A percentile compares a stretch with the other conserved stretches of the same genome.
Evolutionary conservation across 2,329 filamentous ascomycete genomes (phyloP).

Genomic region (Cadophora sp.): DNA sequence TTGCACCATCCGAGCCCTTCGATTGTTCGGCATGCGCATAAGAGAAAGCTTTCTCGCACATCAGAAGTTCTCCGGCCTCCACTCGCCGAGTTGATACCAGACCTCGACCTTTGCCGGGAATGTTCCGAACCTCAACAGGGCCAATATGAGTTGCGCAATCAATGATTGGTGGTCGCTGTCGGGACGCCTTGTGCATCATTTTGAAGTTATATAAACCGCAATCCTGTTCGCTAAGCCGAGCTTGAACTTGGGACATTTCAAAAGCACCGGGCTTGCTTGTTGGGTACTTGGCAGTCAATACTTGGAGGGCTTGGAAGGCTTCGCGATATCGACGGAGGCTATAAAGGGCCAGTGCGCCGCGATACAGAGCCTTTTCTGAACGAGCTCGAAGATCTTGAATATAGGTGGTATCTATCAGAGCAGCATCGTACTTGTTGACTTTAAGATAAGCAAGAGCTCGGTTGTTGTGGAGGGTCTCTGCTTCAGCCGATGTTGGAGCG

Average conservation of each 20-base stretch:
- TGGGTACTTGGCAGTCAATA: slow-evolving; percentile 5
- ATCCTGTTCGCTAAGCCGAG: slow-evolving; percentile 49
- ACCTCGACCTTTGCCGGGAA: slow-evolving; percentile 54
- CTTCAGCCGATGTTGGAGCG: slow-evolving; percentile 44
- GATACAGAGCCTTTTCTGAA: slow-evolving; percentile 28
- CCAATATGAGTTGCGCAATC: slow-evolving; percentile 56
- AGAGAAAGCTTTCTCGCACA: slow-evolving; percentile 63
- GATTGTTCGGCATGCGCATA: slow-evolving; percentile 20
- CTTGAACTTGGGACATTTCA: slow-evolving; percentile 21
- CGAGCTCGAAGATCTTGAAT: not conserved
- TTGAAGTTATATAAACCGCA: slow-evolving; percentile 51
- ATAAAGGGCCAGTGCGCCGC: slow-evolving; percentile 26
- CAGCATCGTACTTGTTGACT: slow-evolving; percentile 47
- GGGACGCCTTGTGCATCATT: slow-evolving; percentile 48
- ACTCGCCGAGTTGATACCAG: slow-evolving; percentile 57
- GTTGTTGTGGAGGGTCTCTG: slow-evolving; percentile 43
- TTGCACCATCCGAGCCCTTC: no score
- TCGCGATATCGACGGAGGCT: slow-evolving; percentile 15
- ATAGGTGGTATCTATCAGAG: slow-evolving; percentile 29
- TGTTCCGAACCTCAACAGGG: slow-evolving; percentile 51
- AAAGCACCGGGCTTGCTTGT: not conserved
- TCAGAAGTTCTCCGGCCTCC: slow-evolving; percentile 55
- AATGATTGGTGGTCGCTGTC: slow-evolving; percentile 47
- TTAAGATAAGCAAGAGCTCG: slow-evolving; percentile 46
- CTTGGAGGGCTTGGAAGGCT: slow-evolving; percentile 14